phyloP scores from a whole-genome alignment of 2,329 filamentous ascomycete species.

The Leptographium flavum region DNA sequence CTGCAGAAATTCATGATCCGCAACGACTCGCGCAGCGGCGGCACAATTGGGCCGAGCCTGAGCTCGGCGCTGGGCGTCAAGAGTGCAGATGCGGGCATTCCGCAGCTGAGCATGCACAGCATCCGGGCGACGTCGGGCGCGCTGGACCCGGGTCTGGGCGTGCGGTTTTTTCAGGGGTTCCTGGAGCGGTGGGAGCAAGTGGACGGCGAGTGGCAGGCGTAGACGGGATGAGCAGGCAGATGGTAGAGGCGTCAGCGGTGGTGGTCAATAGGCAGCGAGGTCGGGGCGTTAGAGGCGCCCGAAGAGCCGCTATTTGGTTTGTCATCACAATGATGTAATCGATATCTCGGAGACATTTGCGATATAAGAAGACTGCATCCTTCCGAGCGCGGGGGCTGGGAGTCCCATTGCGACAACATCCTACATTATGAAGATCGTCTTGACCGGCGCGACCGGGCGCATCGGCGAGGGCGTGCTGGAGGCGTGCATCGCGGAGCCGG shows the following conservation, averaged over 20 bases:
- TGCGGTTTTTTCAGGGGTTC: slow-evolving; percentile 80
- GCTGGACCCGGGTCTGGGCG: slow-evolving; percentile 74
- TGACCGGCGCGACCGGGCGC: slow-evolving; percentile 30
- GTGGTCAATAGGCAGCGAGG: no score
- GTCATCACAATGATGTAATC: no score
- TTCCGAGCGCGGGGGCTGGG: no score
- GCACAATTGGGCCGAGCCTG: slow-evolving; percentile 89
- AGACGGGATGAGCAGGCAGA: neutral
- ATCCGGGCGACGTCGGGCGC: slow-evolving; percentile 79
- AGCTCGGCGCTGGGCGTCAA: slow-evolving; percentile 67
- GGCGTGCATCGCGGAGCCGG: neutral
- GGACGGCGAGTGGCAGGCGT: slow-evolving; percentile 55
- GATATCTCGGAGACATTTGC: no score
- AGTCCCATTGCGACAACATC: no score
- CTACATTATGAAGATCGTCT: slow-evolving; percentile 34
- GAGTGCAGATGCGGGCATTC: slow-evolving; percentile 75
- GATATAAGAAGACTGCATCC: no score
- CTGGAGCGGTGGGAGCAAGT: slow-evolving; percentile 75
- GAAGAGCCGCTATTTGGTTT: no score
- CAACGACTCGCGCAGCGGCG: slow-evolving; percentile 79
- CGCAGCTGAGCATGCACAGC: slow-evolving; percentile 88
- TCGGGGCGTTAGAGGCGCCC: no score
- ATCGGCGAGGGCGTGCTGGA: slow-evolving; percentile 25
- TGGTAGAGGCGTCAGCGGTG: neutral
- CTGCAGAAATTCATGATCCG: slow-evolving; percentile 89